A percentile compares a stretch with the other conserved stretches of the same genome.
Evolutionary conservation across 2,329 filamentous ascomycete genomes (phyloP).

Genomic region (Colletotrichum coccodes): DNA sequence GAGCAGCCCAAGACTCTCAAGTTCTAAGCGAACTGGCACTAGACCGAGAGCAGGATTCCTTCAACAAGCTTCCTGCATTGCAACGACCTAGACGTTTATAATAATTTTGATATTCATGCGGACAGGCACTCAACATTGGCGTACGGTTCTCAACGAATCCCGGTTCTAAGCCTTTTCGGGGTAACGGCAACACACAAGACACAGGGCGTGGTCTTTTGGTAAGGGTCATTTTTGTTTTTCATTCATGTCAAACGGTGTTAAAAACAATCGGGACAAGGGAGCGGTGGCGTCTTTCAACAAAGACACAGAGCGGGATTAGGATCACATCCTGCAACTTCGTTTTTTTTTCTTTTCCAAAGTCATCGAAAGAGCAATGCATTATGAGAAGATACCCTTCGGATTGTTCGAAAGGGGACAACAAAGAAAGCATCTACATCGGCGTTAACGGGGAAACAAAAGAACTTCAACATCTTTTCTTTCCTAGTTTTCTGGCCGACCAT

Average conservation of each 20-base stretch:
- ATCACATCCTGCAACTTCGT: constrained; percentile 36
- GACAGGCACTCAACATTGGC: constrained; percentile 34
- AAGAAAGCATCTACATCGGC: constrained; percentile 41
- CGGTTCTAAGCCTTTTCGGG: constrained; percentile 33
- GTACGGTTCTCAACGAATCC: constrained; percentile 37
- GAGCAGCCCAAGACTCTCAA: constrained; percentile 97
- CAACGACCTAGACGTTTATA: constrained; percentile 37
- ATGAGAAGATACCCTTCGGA: constrained; percentile 49
- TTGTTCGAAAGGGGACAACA: constrained; percentile 32
- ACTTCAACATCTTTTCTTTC: constrained; percentile 59
- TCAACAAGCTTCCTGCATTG: constrained; percentile 36
- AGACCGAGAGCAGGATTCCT: constrained; percentile 31
- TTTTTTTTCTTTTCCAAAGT: constrained; percentile 19
- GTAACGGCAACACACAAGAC: constrained; percentile 31
- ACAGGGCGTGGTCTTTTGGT: constrained; percentile 19
- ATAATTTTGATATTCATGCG: constrained; percentile 32
- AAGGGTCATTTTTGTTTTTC: constrained; percentile 28
- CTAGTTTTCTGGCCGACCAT: constrained; percentile 51
- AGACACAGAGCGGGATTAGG: constrained; percentile 45
- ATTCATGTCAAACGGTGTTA: constrained; percentile 29
- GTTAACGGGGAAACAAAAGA: constrained; percentile 57
- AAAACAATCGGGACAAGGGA: constrained; percentile 34
- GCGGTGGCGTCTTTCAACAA: constrained; percentile 59
- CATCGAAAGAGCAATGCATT: constrained; percentile 45
- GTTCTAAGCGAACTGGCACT: constrained; percentile 69